Evolutionary conservation across 345 rosid genomes (phyloP).

Genomic region (Arabidopsis thaliana): DNA sequence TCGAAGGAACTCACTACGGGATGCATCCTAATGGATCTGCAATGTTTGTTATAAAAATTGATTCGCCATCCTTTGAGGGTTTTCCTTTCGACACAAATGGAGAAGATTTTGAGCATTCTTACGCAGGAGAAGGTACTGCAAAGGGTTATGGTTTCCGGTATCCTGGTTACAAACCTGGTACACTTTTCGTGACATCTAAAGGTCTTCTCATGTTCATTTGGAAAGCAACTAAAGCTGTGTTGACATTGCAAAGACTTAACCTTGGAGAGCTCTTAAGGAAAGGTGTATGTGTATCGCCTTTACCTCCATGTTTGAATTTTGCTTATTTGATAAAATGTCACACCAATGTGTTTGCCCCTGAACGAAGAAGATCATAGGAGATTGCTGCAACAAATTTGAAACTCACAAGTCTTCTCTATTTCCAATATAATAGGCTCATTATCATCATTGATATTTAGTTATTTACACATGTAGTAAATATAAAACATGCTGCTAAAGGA

Average conservation of each 20-base stretch:
- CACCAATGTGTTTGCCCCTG: constrained; percentile 71
- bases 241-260: constrained; percentile 78
- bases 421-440: neutral
- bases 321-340: constrained; percentile 79
- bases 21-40: constrained; percentile 90
- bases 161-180: constrained; percentile 89
- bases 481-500: neutral
- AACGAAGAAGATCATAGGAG: constrained; percentile 45
- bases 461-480: neutral
- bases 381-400: neutral
- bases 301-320: constrained; percentile 71
- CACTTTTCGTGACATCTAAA: constrained; percentile 64
- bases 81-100: constrained; percentile 79
- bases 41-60: constrained; percentile 77
- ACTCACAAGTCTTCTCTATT: neutral
- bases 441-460: neutral
- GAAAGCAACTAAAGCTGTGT: constrained; percentile 75
- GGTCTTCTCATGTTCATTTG: constrained; percentile 81
- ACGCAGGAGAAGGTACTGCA: constrained; percentile 79
- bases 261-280: constrained; percentile 74
- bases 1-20: constrained; percentile 88
- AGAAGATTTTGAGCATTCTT: constrained; percentile 58
- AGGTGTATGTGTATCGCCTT: constrained; percentile 68
- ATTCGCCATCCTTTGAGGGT: constrained; percentile 63
- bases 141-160: constrained; percentile 92